phyloP scores from a whole-genome alignment of 2,329 filamentous ascomycete genomes.

The Emergomyces orientalis region DNA sequence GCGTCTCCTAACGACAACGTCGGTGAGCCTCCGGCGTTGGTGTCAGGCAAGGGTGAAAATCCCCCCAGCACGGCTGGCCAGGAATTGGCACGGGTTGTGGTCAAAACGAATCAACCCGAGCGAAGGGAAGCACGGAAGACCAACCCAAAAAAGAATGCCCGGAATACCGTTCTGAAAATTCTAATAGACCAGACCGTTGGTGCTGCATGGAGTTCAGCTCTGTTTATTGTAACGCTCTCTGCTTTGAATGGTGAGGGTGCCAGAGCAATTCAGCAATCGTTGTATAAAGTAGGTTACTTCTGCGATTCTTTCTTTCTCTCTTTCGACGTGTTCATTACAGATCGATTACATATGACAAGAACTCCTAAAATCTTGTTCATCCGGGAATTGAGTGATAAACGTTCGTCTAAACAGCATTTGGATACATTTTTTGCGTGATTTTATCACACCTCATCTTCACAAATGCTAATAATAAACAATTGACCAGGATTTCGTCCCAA shows the following conservation, averaged over 20 bases:
- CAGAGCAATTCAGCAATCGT: constrained; percentile 25
- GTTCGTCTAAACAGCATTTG: neutral
- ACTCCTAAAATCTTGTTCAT: neutral
- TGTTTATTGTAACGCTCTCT: constrained; percentile 49
- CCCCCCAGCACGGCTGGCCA: neutral
- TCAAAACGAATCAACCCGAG: neutral
- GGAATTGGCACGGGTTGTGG: neutral
- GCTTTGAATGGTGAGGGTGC: constrained; percentile 35
- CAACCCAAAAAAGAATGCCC: constrained; percentile 21
- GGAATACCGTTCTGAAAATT: constrained; percentile 44
- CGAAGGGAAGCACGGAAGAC: constrained; percentile 15
- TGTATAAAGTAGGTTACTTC: constrained; percentile 27
- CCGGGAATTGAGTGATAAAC: neutral
- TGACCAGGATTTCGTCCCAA: constrained; percentile 28
- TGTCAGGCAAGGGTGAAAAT: constrained; percentile 1
- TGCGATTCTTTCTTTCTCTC: neutral
- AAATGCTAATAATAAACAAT: neutral
- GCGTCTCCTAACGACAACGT: constrained; percentile 28
- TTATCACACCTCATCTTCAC: neutral
- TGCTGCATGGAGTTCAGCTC: constrained; percentile 46
- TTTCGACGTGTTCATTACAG: neutral
- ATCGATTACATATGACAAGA: neutral
- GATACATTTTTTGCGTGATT: neutral
- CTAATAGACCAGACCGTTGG: constrained; percentile 50
- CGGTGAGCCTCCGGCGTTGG: constrained; percentile 13